Base-by-base conservation (phyloP, 768 basidiomycete species). In the Symmetrospora coprosmae region DNA sequence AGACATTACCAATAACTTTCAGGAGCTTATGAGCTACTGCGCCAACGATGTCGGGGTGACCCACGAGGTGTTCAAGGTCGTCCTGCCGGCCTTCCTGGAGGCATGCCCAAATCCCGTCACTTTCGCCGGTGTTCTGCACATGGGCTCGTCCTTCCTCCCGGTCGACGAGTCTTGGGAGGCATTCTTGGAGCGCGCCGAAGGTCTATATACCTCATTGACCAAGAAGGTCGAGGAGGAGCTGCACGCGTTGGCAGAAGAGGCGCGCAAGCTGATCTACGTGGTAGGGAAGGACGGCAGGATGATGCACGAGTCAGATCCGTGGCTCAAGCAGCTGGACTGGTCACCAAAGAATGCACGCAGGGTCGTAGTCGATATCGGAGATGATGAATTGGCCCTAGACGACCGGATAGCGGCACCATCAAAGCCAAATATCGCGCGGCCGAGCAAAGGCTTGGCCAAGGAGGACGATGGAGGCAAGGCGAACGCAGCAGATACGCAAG, bases 261-360 rank as follows among this genome's bases (percentile, higher is more conserved):
- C 79, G 6, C 77, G 76, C 66, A 66, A 13, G 31, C 48, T 40
- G 72, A 76, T 79, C 74, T 72, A 75, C 11, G 71, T 55, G 31
- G 58, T 73, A 49, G 71, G 52, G 47, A 79, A 74, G 30, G 72
- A 70, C 30, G 69, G 68, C 0, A 11, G 59, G 16, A 61, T 48
- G 58, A 61, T 53, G 48, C 88, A 82, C 84, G 79, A 77, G 70
- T 76, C 78, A 2, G 85, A 88, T 71, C 81, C 81, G 6, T 94
- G 89, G 88, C 72, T 91, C 14, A 79, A 76, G 48, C 94, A 99
- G 71, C 76, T 97, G 60, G 91, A 99, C 70, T 97, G 94, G 94
- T 83, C 86, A 1, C 87, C 87, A 1, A 96, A 97, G 72, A 63
- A 60, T 31, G 63, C 63, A 13, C 35, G 63, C n/a, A n/a, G n/a